Percentiles rank a stretch among this genome's conserved stretches.
These are phyloP conservation scores for Trichoderma afroharzianum DNA, from an alignment of 2,329 filamentous ascomycete species.

Conservation along the genomic window DNA sequence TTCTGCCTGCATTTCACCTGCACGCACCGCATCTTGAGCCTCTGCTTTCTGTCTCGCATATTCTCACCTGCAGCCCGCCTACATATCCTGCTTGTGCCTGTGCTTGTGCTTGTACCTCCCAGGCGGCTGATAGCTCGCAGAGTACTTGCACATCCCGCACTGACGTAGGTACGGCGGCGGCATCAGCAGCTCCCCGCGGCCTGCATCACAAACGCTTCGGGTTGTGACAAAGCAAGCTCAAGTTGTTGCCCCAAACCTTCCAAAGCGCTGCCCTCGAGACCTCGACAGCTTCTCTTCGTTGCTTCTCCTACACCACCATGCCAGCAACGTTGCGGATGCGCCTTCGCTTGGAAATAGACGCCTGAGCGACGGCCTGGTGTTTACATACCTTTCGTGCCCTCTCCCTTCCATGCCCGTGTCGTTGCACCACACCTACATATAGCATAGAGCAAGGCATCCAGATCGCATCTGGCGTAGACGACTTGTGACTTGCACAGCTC, in stretches of 20 bases:
- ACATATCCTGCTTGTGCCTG: background rate
- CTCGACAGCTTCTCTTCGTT: background rate
- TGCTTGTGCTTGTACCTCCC: background rate
- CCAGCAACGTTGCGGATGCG: conserved; percentile 5
- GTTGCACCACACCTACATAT: background rate
- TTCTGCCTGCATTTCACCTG: conserved; percentile 10
- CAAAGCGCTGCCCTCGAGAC: background rate
- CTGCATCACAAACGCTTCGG: conserved; percentile 1
- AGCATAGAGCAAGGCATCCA: background rate
- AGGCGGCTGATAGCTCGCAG: background rate
- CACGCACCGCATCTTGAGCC: conserved; percentile 1
- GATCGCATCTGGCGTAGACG: background rate
- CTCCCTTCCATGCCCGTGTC: background rate
- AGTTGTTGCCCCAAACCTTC: background rate
- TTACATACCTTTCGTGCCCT: background rate
- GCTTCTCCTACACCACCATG: conserved; percentile 1
- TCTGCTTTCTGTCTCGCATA: conserved; percentile 15
- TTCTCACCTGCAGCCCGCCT: conserved; percentile 14
- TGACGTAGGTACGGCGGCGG: background rate
- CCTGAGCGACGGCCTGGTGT: conserved; percentile 8
- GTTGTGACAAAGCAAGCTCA: background rate
- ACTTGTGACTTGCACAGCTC: background rate
- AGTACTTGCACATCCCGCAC: background rate
- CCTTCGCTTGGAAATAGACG: conserved; percentile 12
- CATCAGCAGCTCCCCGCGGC: conserved; percentile 1